A percentile compares a stretch with the other conserved stretches of the same genome.
Conservation (phyloP, 768 basidiomycete species). For the Strobilomyces confusus region DNA sequence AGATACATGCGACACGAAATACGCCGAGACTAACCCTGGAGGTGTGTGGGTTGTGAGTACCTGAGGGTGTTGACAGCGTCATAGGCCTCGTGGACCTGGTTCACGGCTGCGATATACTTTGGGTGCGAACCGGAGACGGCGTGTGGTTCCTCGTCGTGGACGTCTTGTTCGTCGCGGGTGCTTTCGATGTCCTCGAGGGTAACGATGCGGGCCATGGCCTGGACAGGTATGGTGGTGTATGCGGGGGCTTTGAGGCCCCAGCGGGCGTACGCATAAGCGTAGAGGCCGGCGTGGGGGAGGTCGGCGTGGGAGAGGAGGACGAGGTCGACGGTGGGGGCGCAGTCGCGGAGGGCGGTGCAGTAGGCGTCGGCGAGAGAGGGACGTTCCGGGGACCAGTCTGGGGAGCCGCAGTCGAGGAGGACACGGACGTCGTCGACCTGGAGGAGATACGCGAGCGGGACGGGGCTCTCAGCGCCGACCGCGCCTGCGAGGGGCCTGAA, state of each 20-base stretch:
- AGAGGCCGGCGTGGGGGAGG: constrained; percentile 84
- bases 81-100: constrained; percentile 91
- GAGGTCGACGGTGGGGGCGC: constrained; percentile 79
- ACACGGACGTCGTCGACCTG: constrained; percentile 93
- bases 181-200: constrained; percentile 85
- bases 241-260: constrained; percentile 89
- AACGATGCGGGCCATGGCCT: constrained; percentile 92
- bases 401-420: constrained; percentile 92
- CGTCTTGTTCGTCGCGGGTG: constrained; percentile 69
- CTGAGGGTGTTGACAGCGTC: constrained; percentile 87
- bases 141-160: constrained; percentile 33
- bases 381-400: constrained; percentile 73
- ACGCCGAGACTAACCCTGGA: constrained; percentile 63
- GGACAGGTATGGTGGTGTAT: constrained; percentile 92
- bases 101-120: constrained; percentile 70
- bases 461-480: constrained; percentile 59
- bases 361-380: constrained; percentile 41
- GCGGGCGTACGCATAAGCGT: constrained; percentile 83
- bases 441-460: constrained; percentile 79
- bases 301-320: constrained; percentile 95
- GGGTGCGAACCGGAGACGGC: constrained; percentile 11
- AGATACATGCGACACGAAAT: constrained; percentile 1
- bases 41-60: constrained; percentile 93
- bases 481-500: constrained; percentile 89
- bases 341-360: constrained; percentile 41